Percentiles rank a stretch among this genome's conserved stretches.
Evolutionary conservation across 305 asterid genomes (phyloP).

Genomic region (Striga hermonthica): DNA sequence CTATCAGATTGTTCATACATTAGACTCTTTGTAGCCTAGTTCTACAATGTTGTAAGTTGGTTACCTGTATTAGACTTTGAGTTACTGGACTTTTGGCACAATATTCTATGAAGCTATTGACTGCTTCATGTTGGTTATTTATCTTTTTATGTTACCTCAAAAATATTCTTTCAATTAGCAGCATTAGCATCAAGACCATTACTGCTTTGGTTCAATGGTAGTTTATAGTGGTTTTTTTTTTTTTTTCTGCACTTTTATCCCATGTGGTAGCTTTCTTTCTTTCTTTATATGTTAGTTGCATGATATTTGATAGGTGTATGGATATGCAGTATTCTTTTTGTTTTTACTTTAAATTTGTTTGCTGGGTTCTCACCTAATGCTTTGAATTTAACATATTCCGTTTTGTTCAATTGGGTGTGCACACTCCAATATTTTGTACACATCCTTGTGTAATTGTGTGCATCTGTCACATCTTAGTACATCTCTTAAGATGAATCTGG

Average conservation of each 20-base stretch:
- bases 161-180: neutral
- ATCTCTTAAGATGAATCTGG: conserved; percentile 4
- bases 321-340: neutral
- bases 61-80: conserved; percentile 23
- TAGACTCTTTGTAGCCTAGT: neutral
- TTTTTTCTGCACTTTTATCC: neutral
- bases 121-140: conserved; percentile 12
- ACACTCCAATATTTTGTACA: conserved; percentile 9
- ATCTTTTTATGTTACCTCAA: conserved; percentile 3
- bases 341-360: conserved; percentile 7
- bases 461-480: too few relatives aligned
- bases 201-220: neutral
- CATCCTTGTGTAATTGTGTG: conserved; percentile 5
- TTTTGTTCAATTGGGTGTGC: conserved; percentile 20
- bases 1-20: too few relatives aligned
- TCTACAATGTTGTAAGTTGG: neutral
- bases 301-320: neutral
- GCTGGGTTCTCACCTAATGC: conserved; percentile 17
- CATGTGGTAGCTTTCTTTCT: neutral
- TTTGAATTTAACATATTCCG: conserved; percentile 11
- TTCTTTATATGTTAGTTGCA: conserved; percentile 21
- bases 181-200: neutral
- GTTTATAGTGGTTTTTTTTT: neutral
- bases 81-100: conserved; percentile 9
- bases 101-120: neutral